phyloP scores from a whole-genome alignment of 768 basidiomycete genomes.

The Auricularia cornea region DNA sequence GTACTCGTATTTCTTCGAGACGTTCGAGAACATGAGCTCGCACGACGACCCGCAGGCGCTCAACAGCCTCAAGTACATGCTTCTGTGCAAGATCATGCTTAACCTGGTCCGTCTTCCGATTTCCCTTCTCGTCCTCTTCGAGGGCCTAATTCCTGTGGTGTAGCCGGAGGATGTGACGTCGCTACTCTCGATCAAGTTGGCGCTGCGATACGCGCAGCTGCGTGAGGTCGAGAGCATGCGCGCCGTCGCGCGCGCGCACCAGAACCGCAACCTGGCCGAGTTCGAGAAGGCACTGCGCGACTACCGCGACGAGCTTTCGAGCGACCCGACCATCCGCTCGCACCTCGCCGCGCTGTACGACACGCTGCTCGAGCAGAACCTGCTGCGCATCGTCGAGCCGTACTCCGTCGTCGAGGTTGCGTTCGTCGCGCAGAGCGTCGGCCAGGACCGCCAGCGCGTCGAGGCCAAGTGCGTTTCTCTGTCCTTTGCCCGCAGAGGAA shows the following conservation, averaged over 20 bases:
- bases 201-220: conserved; percentile 76
- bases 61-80: conserved; percentile 92
- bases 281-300: conserved; percentile 84
- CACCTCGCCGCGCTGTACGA: conserved; percentile 93
- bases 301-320: conserved; percentile 85
- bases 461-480: conserved; percentile 69
- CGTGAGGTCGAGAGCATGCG: conserved; percentile 95
- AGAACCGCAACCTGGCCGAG: conserved; percentile 78
- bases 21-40: conserved; percentile 79
- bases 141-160: neutral
- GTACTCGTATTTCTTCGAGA: conserved; percentile 96
- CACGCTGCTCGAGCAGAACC: conserved; percentile 90
- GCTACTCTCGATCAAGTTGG: conserved; percentile 78
- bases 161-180: conserved; percentile 92
- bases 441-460: conserved; percentile 78
- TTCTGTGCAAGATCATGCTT: conserved; percentile 97
- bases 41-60: conserved; percentile 73
- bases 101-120: conserved; percentile 63
- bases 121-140: neutral
- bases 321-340: conserved; percentile 90
- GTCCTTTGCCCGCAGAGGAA: neutral
- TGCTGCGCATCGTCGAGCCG: conserved; percentile 91
- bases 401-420: conserved; percentile 89
- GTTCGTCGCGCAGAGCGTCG: conserved; percentile 79
- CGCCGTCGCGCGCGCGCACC: conserved; percentile 88